phyloP scores from a whole-genome alignment of 768 basidiomycete species.

The Russula abietina region DNA sequence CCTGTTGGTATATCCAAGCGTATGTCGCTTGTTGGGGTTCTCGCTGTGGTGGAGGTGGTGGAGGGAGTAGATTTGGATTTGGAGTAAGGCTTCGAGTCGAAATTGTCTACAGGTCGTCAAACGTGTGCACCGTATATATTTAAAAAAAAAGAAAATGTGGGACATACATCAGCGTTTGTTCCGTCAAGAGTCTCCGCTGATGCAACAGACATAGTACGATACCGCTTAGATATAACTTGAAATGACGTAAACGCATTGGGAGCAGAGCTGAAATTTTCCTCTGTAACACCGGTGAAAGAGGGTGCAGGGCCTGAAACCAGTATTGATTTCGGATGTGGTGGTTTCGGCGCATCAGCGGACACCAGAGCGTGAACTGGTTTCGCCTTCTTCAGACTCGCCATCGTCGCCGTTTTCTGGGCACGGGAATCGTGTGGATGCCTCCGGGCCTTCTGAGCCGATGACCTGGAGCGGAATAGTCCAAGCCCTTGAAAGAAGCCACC shows the following conservation, averaged over 20 bases:
- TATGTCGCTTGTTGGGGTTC: conserved; percentile 60
- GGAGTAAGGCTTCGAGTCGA: conserved; percentile 60
- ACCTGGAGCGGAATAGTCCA: conserved; percentile 24
- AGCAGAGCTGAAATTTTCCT: conserved; percentile 33
- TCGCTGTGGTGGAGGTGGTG: no score
- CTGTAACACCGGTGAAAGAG: not conserved
- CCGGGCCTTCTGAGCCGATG: conserved; percentile 22
- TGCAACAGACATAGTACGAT: conserved; percentile 63
- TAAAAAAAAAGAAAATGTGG: conserved; percentile 10
- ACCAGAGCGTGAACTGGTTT: not conserved
- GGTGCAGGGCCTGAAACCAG: not conserved
- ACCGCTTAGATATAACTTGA: conserved; percentile 53
- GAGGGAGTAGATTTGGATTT: conserved; percentile 51
- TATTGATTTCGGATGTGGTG: not conserved
- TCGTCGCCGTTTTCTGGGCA: not conserved
- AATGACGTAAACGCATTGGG: conserved; percentile 56
- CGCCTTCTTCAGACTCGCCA: conserved; percentile 10
- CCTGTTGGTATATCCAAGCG: conserved; percentile 66
- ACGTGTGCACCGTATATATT: not conserved
- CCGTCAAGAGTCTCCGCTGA: conserved; percentile 77
- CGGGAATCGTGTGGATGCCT: conserved; percentile 8
- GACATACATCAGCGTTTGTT: conserved; percentile 53
- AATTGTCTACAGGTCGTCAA: conserved; percentile 39
- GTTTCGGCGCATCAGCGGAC: not conserved
- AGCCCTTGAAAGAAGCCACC: conserved; percentile 22